A percentile compares a stretch with the other conserved stretches of the same genome.
phyloP scores from a whole-genome alignment of 805 yeast genomes.

The Myxozyma melibiosi region DNA sequence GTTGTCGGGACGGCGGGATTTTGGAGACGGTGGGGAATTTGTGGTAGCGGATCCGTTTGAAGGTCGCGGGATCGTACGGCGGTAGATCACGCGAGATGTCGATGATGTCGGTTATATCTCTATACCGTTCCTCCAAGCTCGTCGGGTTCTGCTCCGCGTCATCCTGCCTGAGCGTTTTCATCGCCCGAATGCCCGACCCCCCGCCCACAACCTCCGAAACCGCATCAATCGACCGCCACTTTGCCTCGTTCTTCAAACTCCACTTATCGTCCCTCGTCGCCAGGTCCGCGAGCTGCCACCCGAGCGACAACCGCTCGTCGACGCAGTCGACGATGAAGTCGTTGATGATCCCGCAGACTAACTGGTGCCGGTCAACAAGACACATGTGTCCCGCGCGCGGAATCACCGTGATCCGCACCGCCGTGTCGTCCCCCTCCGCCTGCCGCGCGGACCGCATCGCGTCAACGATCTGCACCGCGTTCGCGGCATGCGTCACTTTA shows the following conservation, averaged over 20 bases:
- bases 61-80: conserved; percentile 65
- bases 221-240: conserved; percentile 63
- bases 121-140: conserved; percentile 52
- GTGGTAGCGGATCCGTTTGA: conserved; percentile 57
- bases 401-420: conserved; percentile 44
- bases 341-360: conserved; percentile 61
- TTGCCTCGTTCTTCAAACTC: conserved; percentile 74
- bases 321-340: conserved; percentile 55
- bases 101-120: conserved; percentile 59
- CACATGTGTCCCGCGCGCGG: conserved; percentile 65
- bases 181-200: conserved; percentile 58
- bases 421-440: conserved; percentile 17
- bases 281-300: conserved; percentile 66
- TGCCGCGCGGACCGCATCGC: conserved; percentile 27
- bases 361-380: conserved; percentile 64
- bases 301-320: conserved; percentile 61
- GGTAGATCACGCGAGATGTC: conserved; percentile 69
- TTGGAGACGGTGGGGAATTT: conserved; percentile 79
- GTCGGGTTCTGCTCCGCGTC: conserved; percentile 64
- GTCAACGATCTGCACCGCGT: conserved; percentile 42
- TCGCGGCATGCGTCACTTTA: conserved; percentile 52
- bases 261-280: conserved; percentile 65
- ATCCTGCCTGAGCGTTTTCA: conserved; percentile 72
- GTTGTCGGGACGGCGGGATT: conserved; percentile 66
- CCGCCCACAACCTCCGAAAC: conserved; percentile 48